Evolutionary conservation across 2,329 filamentous ascomycete species (phyloP), one percentile per base, ranked within the genome.

Genomic region (Paraphoma sp.): DNA sequence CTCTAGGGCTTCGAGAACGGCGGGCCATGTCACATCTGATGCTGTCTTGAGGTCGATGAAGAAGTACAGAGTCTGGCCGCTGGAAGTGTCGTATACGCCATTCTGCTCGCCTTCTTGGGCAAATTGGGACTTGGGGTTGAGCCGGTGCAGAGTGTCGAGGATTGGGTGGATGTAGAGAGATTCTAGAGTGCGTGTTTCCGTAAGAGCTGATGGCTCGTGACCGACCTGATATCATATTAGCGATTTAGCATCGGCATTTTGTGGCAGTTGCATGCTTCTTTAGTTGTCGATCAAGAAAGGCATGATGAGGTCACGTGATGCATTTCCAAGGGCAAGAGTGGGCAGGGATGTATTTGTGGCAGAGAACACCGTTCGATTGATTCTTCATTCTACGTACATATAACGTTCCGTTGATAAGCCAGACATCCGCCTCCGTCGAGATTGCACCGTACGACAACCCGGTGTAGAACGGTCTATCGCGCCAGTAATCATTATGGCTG

Each of bases 21-120:
- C 79, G 2, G 84, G 77, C 78, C 84, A 88, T 1, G 87, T 87
- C 31, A 78, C 78, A 0, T 74, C 65, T 6, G 85, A 85, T 36
- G 81, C 75, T 0, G 86, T 88, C 72, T 89, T 89, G 55, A 87
- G 66, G 67, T 89, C 87, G 55, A 89, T 83, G 73, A 87, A 88
- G 45, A 89, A 79, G 75, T 87, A 88, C 6, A 89, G 78, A 0
- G 86, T 88, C 70, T 88, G 86, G 6, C 71, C 78, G 8, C 59
- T 60, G 1, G 83, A 83, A 63, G 84, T 84, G 71, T 89, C 87
- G 67, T 82, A 89, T 12, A 89, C 84, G 33, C 87, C 87, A 66
- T 87, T 86, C 43, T 80, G 79, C 4, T 84, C 85, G 6, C 76
- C 73, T 0, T 70, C 67, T 2, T 72, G 72, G 1, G 71, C 63